These are phyloP conservation scores for Stephania japonica DNA, from an alignment of 164 flowering plant genomes.

Conservation along the genomic window DNA sequence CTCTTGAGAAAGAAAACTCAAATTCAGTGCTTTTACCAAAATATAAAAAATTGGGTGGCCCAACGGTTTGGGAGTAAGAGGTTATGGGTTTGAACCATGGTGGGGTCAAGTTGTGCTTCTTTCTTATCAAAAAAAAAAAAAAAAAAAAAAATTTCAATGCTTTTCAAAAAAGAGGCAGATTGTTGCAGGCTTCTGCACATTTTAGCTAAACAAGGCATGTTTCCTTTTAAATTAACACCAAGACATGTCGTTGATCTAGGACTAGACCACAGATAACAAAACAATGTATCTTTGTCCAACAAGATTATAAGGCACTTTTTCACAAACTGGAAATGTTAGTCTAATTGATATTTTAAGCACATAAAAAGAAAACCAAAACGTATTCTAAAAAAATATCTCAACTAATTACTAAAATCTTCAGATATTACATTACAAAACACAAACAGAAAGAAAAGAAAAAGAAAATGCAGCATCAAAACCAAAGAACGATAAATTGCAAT, in stretches of 20 bases:
- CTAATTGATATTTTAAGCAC: neutral
- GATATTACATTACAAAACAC: too few species aligned
- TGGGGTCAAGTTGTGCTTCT: too few species aligned
- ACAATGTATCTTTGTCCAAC: neutral
- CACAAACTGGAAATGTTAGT: neutral
- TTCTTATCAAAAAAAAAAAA: too few species aligned
- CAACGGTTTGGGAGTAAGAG: neutral
- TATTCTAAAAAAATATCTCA: neutral
- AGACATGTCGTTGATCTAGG: neutral
- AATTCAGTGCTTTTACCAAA: too few species aligned
- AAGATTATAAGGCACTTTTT: neutral
- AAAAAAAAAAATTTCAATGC: neutral
- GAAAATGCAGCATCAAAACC: neutral
- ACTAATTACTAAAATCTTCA: neutral
- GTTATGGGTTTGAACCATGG: too few species aligned
- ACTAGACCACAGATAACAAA: neutral
- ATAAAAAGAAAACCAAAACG: neutral
- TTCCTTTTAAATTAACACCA: neutral
- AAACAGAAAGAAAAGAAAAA: neutral
- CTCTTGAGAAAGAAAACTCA: neutral
- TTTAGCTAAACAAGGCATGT: neutral
- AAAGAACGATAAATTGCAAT: neutral
- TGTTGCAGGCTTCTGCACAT: neutral
- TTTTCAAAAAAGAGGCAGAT: neutral
- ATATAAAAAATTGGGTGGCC: neutral